phyloP scores from a whole-genome alignment of 495 filamentous ascomycete genomes.

The Aspergillus cavernicola region DNA sequence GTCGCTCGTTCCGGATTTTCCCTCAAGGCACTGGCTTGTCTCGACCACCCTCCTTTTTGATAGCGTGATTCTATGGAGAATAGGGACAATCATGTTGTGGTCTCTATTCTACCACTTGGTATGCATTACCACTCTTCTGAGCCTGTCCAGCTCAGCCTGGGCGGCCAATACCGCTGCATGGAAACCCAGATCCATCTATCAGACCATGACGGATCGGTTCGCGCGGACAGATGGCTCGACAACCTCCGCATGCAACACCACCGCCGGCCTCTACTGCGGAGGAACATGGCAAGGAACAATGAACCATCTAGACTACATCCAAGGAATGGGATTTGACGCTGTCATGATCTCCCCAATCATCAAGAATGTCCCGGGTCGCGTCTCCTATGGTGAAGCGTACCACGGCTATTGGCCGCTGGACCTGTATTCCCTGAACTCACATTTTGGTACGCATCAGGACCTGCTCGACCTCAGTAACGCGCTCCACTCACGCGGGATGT shows the following conservation, averaged over 20 bases:
- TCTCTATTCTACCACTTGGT: background rate
- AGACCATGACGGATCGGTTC: constrained; percentile 59
- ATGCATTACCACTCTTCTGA: background rate
- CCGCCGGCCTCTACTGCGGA: constrained; percentile 55
- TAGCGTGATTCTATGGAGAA: background rate
- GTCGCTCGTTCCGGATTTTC: background rate
- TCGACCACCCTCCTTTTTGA: background rate
- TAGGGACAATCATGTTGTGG: constrained; percentile 1
- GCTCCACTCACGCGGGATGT: constrained; percentile 34
- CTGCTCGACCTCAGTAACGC: constrained; percentile 19
- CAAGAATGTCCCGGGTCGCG: constrained; percentile 47
- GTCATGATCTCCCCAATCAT: constrained; percentile 72
- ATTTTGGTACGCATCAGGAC: constrained; percentile 25
- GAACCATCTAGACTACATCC: constrained; percentile 46
- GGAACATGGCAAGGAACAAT: constrained; percentile 65
- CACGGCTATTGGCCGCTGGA: constrained; percentile 29
- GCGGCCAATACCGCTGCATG: constrained; percentile 11
- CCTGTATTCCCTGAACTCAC: constrained; percentile 23
- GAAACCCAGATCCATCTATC: constrained; percentile 15
- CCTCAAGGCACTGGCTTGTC: background rate
- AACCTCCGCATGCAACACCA: constrained; percentile 46
- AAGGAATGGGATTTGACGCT: constrained; percentile 68
- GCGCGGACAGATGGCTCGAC: constrained; percentile 52
- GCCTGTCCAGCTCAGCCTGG: background rate
- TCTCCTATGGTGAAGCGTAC: constrained; percentile 44